These are phyloP conservation scores for Hibiscus tridactylites DNA, from an alignment of 345 rosid species.

Conservation along the genomic window DNA sequence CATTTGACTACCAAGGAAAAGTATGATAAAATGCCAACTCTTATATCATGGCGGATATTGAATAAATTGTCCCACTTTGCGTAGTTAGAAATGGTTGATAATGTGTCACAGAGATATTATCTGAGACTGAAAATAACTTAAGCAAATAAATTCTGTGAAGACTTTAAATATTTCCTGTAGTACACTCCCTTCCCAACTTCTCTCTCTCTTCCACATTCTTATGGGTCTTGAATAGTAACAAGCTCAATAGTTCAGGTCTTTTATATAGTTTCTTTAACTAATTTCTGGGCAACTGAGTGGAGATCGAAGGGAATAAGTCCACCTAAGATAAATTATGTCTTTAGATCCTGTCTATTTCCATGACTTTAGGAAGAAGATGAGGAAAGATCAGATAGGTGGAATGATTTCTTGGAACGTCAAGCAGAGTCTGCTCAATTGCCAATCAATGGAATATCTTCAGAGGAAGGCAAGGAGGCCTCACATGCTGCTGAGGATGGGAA, in stretches of 20 bases:
- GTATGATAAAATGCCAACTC: background rate
- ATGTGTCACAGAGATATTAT: slow-evolving; percentile 1
- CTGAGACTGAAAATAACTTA: background rate
- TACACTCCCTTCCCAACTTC: background rate
- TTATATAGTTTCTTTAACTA: background rate
- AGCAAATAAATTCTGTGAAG: background rate
- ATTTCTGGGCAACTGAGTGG: slow-evolving; percentile 6
- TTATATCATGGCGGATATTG: background rate
- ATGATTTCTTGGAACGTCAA: slow-evolving; percentile 63
- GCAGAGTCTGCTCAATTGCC: slow-evolving; percentile 46
- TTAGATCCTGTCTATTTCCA: slow-evolving; percentile 6
- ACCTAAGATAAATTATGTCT: background rate
- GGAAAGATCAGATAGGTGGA: slow-evolving; percentile 98
- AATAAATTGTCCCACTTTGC: background rate
- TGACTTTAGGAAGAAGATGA: slow-evolving; percentile 92
- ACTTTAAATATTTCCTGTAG: background rate
- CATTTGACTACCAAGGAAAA: background rate
- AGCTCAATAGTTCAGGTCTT: background rate
- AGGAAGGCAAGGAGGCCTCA: slow-evolving; percentile 26
- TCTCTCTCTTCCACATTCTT: background rate
- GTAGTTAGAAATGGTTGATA: background rate
- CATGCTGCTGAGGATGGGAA: slow-evolving; percentile 21
- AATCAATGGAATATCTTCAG: slow-evolving; percentile 28
- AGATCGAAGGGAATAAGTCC: background rate
- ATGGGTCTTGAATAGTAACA: background rate